phyloP scores from a whole-genome alignment of 192 early-diverging fungal genomes.

The Helicostylum pulchrum region DNA sequence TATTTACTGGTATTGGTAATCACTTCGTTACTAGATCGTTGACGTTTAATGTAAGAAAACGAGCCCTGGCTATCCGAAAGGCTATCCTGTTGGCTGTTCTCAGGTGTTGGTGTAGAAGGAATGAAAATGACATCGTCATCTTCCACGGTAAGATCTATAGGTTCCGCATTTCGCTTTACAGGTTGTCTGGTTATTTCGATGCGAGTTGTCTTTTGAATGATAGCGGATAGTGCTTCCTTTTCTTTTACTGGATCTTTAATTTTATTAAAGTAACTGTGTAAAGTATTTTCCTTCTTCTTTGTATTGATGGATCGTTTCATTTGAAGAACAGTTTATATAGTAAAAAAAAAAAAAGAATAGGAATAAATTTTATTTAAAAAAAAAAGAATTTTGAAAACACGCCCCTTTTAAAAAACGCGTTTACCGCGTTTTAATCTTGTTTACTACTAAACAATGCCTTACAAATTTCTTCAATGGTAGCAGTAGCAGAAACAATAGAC shows the following conservation, averaged over 20 bases:
- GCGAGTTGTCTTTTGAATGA: no score
- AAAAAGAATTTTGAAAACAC: not conserved
- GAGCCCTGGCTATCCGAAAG: no score
- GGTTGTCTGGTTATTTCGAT: no score
- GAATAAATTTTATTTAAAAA: not conserved
- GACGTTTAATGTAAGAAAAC: no score
- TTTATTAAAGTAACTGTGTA: no score
- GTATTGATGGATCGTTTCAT: no score
- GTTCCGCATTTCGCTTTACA: not conserved
- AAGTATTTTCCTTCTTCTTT: no score
- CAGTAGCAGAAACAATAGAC: not conserved
- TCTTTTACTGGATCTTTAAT: no score
- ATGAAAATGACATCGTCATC: not conserved
- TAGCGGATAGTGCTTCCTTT: no score
- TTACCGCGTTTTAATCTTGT: no score
- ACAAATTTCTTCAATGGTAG: not conserved
- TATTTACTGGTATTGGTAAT: slow-evolving; percentile 6
- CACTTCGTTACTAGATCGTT: not conserved
- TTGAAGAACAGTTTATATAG: not conserved
- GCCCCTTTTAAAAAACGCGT: no score
- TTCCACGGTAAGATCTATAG: not conserved
- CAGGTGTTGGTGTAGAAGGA: not conserved
- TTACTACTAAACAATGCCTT: not conserved
- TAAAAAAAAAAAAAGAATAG: slow-evolving; percentile 1
- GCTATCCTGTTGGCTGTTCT: not conserved